These are phyloP conservation scores for Ballota nigra DNA, from an alignment of 257 asterid species.

Conservation along the genomic window DNA sequence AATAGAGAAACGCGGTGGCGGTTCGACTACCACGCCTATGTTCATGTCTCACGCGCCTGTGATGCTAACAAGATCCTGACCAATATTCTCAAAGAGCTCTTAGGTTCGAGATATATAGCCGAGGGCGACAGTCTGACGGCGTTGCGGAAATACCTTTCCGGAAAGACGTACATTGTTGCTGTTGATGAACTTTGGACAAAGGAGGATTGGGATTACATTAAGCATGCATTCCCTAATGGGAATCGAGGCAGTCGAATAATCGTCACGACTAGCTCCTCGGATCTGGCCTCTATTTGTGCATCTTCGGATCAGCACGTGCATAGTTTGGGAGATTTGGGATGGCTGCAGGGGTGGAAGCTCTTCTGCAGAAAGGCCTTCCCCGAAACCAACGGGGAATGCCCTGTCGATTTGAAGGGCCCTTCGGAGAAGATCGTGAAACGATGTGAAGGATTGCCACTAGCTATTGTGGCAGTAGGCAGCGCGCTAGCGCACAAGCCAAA, in stretches of 20 bases:
- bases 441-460: conserved; percentile 48
- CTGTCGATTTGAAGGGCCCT: conserved; percentile 26
- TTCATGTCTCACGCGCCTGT: conserved; percentile 18
- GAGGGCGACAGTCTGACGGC: background rate
- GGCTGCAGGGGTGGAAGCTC: conserved; percentile 37
- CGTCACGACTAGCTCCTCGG: conserved; percentile 38
- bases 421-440: conserved; percentile 17
- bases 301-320: background rate
- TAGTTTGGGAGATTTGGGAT: conserved; percentile 10
- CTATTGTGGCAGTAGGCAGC: conserved; percentile 37
- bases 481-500: conserved; percentile 30
- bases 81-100: conserved; percentile 19
- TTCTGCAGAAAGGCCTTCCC: conserved; percentile 51
- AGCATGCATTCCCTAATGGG: conserved; percentile 36
- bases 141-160: conserved; percentile 11
- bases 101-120: conserved; percentile 4
- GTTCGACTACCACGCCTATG: conserved; percentile 38
- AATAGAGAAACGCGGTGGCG: background rate
- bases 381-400: conserved; percentile 32
- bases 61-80: background rate
- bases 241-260: conserved; percentile 43
- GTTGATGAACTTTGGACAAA: conserved; percentile 41
- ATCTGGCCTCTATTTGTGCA: conserved; percentile 31
- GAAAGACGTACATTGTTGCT: conserved; percentile 38
- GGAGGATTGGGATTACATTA: conserved; percentile 34